phyloP scores from a whole-genome alignment of 306 rosid genomes.

The Prunus kanzakura region DNA sequence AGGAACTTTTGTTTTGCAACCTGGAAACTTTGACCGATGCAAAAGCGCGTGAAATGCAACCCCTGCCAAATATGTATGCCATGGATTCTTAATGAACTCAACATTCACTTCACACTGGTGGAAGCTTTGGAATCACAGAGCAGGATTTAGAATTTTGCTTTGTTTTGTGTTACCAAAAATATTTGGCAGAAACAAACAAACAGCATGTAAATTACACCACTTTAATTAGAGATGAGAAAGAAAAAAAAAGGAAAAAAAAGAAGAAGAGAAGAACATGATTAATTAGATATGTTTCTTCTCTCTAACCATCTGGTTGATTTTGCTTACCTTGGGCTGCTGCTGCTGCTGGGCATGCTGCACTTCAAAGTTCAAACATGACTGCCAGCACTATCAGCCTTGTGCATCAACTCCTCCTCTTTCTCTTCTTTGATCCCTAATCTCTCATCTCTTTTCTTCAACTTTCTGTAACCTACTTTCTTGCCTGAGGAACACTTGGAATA shows the following conservation, averaged over 20 bases:
- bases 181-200: too few species aligned
- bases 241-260: too few species aligned
- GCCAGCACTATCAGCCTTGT: slow-evolving; percentile 49
- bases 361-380: slow-evolving; percentile 46
- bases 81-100: background rate
- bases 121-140: background rate
- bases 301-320: background rate
- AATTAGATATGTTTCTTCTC: background rate
- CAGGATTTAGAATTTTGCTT: too few species aligned
- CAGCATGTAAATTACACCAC: too few species aligned
- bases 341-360: background rate
- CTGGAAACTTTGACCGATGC: background rate
- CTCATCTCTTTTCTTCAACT: slow-evolving; percentile 32
- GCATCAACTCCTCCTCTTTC: slow-evolving; percentile 15
- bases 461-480: slow-evolving; percentile 33
- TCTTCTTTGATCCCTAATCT: slow-evolving; percentile 21
- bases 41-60: background rate
- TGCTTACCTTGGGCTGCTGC: background rate
- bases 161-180: too few species aligned
- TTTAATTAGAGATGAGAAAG: too few species aligned
- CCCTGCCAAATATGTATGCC: background rate
- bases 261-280: background rate
- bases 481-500: background rate
- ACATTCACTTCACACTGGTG: background rate
- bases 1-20: too few species aligned